phyloP scores from a whole-genome alignment of 352 stramenopile genomes.

The Globisporangium orthogonon region DNA sequence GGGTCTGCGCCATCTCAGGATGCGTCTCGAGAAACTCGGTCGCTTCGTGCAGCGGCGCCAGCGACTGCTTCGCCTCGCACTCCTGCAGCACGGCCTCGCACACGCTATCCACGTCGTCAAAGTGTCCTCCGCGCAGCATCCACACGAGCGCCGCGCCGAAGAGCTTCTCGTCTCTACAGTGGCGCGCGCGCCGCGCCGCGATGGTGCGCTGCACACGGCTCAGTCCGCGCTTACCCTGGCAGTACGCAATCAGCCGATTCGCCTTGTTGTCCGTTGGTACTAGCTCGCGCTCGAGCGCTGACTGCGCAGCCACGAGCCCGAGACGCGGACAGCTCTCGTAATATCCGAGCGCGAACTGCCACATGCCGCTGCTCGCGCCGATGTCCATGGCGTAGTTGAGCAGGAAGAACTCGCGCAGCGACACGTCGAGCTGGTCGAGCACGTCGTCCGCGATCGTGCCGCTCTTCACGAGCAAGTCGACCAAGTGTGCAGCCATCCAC shows the following conservation, averaged over 20 bases:
- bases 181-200: constrained; percentile 26
- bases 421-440: constrained; percentile 38
- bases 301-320: constrained; percentile 32
- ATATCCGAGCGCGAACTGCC: constrained; percentile 62
- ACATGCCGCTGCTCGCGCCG: constrained; percentile 42
- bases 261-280: constrained; percentile 52
- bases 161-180: constrained; percentile 28
- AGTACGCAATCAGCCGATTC: constrained; percentile 46
- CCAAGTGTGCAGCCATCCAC: constrained; percentile 69
- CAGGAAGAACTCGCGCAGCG: constrained; percentile 51
- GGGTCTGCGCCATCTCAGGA: constrained; percentile 32
- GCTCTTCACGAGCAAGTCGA: constrained; percentile 53
- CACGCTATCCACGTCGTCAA: constrained; percentile 49
- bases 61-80: constrained; percentile 26
- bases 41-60: constrained; percentile 50
- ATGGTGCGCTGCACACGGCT: constrained; percentile 27
- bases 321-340: constrained; percentile 55
- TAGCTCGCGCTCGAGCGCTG: constrained; percentile 37
- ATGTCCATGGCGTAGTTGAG: constrained; percentile 71
- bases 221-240: constrained; percentile 40
- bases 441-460: constrained; percentile 43
- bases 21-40: constrained; percentile 62
- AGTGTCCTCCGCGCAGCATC: constrained; percentile 49
- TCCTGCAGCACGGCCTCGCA: constrained; percentile 50
- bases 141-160: constrained; percentile 57